Evolutionary conservation across 495 filamentous ascomycete genomes (phyloP).

Genomic region (Xylaria cubensis): DNA sequence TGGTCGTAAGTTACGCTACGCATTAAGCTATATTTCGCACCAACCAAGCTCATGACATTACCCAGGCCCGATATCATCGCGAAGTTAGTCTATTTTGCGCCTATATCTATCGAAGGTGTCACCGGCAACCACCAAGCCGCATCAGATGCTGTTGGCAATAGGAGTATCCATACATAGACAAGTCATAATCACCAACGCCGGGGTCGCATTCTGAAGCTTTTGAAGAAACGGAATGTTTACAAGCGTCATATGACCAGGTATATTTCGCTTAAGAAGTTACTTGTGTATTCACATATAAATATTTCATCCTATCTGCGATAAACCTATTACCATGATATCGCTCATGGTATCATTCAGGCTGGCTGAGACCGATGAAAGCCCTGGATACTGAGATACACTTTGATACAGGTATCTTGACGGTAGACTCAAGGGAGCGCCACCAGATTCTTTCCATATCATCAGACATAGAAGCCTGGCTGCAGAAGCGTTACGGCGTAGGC

Average conservation of each 20-base stretch:
- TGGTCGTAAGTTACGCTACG: neutral
- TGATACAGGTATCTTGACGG: neutral
- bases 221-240: neutral
- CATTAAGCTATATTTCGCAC: neutral
- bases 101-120: neutral
- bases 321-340: neutral
- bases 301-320: neutral
- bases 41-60: neutral
- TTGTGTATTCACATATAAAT: neutral
- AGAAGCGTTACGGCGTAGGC: neutral
- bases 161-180: neutral
- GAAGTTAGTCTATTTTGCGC: too few relatives aligned
- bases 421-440: neutral
- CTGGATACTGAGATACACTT: too few relatives aligned
- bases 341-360: neutral
- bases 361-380: neutral
- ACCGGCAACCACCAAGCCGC: neutral
- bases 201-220: neutral
- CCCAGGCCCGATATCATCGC: neutral
- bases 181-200: neutral
- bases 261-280: neutral
- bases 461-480: neutral
- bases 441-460: neutral
- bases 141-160: neutral
- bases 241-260: neutral